Base-by-base conservation (phyloP, 2,329 filamentous ascomycete species). In the Neonectria coccinea region DNA sequence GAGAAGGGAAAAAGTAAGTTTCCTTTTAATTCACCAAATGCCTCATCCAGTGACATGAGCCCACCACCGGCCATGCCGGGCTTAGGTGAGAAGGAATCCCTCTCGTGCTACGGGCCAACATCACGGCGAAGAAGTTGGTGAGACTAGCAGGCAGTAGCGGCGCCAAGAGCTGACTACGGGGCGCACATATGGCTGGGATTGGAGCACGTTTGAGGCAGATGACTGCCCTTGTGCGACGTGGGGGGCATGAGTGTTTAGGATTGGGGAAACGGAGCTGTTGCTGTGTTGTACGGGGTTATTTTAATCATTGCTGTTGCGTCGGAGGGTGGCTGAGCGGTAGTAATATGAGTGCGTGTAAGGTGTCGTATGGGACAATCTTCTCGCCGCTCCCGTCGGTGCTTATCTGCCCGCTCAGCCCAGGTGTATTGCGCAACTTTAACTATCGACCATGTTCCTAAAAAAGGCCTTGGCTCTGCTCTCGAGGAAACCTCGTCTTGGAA, bases 141-240 rank as follows among this genome's bases (percentile, higher is more conserved):
- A 22, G 29, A 12, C 31, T 33, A 52, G 48, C 33, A 5, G 31
- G 31, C n/a, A 51, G 47, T 31, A 20, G 31, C 47, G 31, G 29
- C n/a, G 16, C 48, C 48, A 29, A 52, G n/a, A 22, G 12, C n/a
- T 33, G 29, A 31, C 29, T 14, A 20, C 20, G 11, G 20, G 5
- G 42, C 27, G 54, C 53, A 16, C 7, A 29, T n/a, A 33, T 29
- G 47, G 18, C 42, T 44, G 7, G 36, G 33, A 22, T 53, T 20
- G 47, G 54, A 56, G 48, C 42, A 56, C 27, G 16, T 56, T 56
- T 56, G 54, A 56, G 54, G 29, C 50, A 56, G 33, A 45, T 56
- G 54, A 47, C 54, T 47, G 42, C 42, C n/a, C 42, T 47, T 47
- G 54, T 9, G 31, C 47, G 12, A 36, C n/a, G 54, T 29, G 29